phyloP scores from a whole-genome alignment of 2,329 filamentous ascomycete genomes.

The Ampelomyces quisqualis region DNA sequence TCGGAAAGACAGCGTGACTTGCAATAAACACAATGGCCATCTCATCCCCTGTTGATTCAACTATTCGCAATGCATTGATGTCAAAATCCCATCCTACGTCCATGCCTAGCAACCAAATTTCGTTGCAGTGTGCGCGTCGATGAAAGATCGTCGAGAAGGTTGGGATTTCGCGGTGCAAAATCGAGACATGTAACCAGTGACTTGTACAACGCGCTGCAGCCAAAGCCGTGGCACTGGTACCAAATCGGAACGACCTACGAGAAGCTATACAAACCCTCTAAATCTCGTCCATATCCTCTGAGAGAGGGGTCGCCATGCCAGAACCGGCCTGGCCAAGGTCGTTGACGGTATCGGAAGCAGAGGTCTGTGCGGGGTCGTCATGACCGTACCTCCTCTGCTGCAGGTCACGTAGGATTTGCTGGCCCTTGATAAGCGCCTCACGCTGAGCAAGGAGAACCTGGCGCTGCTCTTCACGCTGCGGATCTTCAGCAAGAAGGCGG shows the following conservation, averaged over 20 bases:
- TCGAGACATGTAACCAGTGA: too few relatives aligned
- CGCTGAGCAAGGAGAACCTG: constrained; percentile 10
- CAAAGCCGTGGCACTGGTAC: not conserved
- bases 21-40: too few relatives aligned
- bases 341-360: not conserved
- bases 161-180: too few relatives aligned
- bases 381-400: constrained; percentile 19
- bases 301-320: constrained; percentile 4
- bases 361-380: not conserved
- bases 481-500: constrained; percentile 15
- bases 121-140: too few relatives aligned
- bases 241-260: not conserved
- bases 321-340: not conserved
- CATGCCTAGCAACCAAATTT: too few relatives aligned
- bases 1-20: too few relatives aligned
- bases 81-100: too few relatives aligned
- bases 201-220: too few relatives aligned
- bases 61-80: too few relatives aligned
- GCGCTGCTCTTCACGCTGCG: constrained; percentile 12
- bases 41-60: too few relatives aligned
- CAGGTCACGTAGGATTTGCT: constrained; percentile 14
- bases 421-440: constrained; percentile 15
- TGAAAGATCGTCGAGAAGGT: too few relatives aligned
- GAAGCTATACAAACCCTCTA: not conserved
- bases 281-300: constrained; percentile 9